Evolutionary conservation across 768 basidiomycete genomes (phyloP).

Genomic region (Tylopilus rubrobrunneus): DNA sequence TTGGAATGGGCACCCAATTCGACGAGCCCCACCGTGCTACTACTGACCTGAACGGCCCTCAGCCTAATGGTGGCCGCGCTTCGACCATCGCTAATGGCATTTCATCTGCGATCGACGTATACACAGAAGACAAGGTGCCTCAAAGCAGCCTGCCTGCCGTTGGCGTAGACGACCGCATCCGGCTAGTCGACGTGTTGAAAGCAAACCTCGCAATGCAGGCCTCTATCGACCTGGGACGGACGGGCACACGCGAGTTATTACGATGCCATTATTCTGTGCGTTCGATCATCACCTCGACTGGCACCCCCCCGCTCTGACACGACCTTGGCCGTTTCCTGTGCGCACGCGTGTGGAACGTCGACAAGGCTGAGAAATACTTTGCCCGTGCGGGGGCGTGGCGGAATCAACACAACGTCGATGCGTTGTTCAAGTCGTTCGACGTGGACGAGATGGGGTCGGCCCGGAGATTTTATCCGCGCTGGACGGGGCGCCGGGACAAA

Average conservation of each 20-base stretch:
- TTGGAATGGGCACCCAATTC: constrained; percentile 6
- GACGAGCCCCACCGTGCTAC: neutral
- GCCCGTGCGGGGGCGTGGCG: constrained; percentile 67
- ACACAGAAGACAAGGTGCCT: neutral
- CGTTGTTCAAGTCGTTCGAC: constrained; percentile 59
- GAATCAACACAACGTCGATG: constrained; percentile 52
- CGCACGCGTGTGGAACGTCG: constrained; percentile 65
- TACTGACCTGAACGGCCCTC: neutral
- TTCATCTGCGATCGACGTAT: neutral
- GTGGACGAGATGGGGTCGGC: constrained; percentile 55
- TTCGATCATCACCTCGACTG: neutral
- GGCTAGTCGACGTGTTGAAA: constrained; percentile 48
- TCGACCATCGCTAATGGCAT: neutral
- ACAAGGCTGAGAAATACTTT: constrained; percentile 69
- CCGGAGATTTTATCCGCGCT: constrained; percentile 69
- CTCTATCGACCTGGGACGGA: constrained; percentile 45
- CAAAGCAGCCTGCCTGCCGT: neutral
- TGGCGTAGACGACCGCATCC: neutral
- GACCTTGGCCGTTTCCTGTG: constrained; percentile 68
- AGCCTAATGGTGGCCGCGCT: neutral
- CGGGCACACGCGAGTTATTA: constrained; percentile 47
- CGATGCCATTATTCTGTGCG: constrained; percentile 65
- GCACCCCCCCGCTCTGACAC: neutral
- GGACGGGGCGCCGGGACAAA: constrained; percentile 78
- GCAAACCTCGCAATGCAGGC: constrained; percentile 42